Base-by-base conservation (phyloP, 257 asterid species). In the Ajuga chamaepitys region DNA sequence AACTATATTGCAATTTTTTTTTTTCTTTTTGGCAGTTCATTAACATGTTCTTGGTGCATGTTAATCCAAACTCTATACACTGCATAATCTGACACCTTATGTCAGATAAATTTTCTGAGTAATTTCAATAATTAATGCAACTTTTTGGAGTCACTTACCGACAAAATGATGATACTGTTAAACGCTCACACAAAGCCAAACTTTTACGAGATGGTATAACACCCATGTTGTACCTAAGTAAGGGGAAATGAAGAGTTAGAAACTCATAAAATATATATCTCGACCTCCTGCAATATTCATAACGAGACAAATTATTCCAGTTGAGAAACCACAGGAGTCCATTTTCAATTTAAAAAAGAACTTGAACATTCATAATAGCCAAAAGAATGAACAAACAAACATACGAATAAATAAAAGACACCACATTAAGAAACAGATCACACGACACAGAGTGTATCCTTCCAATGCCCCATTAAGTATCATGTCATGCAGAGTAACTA, bases 161-260 rank as follows among this genome's bases (percentile, higher is more conserved):
- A 66, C 96, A 94, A 70, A 90, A 86, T 17, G 95, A 78, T 66
- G 97, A 94, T 50, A 94, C 97, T 0, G 96, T 81, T 78, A 88
- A 75, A 24, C 78, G 79, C 42, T 93, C 96, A 21, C 99, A 93
- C 86, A 87, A 70, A 22, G 88, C 85, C 71, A 93, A 78, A 75
- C 99, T 93, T 79, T 81, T 84, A 68, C 96, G 86, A 26, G 94
- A 85, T 58, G 95, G 82, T 70, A 89, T 89, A 35, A 93, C 87
- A 8, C 99, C 97, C 87, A 93, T 89, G 76, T 81, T 90, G 84
- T 90, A 94, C 89, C 99, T 94, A 79, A 64, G 82, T 50, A 26
- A 47, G 62, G 12, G 45, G 64, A 54, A 57, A 42, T 18, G 47
- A 58, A n/a, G 6, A 24, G 26, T 28, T 22, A 75, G 55, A 40